Evolutionary conservation across 768 basidiomycete species (phyloP), one percentile per base, ranked within the genome.

Genomic region (Lactarius psammicola): DNA sequence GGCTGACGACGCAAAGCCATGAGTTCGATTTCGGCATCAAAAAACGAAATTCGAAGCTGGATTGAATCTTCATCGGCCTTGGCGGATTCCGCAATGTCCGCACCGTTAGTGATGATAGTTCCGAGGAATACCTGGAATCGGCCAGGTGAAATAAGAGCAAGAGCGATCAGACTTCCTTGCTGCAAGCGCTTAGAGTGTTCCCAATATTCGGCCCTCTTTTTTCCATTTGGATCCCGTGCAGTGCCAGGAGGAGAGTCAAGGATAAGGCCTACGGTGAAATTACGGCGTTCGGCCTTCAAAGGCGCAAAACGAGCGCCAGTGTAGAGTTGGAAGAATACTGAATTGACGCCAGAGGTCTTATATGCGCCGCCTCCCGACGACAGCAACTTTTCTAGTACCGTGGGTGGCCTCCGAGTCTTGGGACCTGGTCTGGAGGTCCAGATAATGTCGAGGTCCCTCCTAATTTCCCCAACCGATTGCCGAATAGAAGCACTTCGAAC

Each of bases 311-410:
- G 68, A 63, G 82, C 80, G 56, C 81, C 78, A 30, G 85, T 83
- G 73, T 88, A 87, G 3, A 89, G 74, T 33, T 87, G 85, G 79
- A 88, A 87, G 76, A 87, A 81, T 6, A 85, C 71, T 0, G 78
- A 78, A 36, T 87, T 82, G 4, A 76, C 78, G 30, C 75, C 76
- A 23, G 78, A 78, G 0, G 75, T 73, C 40, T 65, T 78, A 79
- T 89, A 90, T 64, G 80, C 83, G 10, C 88, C 88, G 15, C 88
- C 89, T 1, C 76, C 72, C 28, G 77, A 80, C n/a, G 73, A 69
- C 3, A 87, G 67, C n/a, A 89, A 60, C 5, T 80, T 77, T 4
- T 78, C 71, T 0, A 88, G 76, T 53, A 74, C 77, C 2, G 82
- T 84, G 30, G 69, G 73, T 61, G 54, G 67, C 53, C 20, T 63